Percentiles rank a stretch among this genome's conserved stretches.
Conservation (phyloP, 78 protist species). For the Dictyostelium purpureum region DNA sequence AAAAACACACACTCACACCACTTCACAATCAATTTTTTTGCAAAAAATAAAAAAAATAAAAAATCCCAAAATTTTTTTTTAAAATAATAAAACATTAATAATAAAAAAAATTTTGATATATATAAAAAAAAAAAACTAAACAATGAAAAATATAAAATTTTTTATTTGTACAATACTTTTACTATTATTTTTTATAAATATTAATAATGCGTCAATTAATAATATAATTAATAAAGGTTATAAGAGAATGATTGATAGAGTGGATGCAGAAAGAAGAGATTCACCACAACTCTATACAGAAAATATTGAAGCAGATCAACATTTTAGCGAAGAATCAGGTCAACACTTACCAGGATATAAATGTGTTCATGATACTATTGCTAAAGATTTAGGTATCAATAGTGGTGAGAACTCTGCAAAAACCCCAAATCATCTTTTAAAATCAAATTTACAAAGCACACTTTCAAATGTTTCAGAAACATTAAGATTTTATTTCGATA, state of each 20-base stretch:
- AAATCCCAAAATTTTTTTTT: too few species aligned
- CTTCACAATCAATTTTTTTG: too few species aligned
- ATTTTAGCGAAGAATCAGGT: neutral
- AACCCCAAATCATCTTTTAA: neutral
- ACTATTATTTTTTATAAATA: neutral
- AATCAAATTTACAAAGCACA: too few species aligned
- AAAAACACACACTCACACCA: too few species aligned
- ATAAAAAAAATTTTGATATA: neutral
- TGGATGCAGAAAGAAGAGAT: neutral
- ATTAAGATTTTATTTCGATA: constrained; percentile 11
- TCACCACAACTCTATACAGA: neutral
- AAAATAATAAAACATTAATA: neutral
- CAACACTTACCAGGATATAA: neutral
- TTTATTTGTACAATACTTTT: neutral
- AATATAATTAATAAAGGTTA: neutral
- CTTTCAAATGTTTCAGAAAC: neutral
- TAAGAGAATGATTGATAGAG: neutral
- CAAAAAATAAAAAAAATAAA: too few species aligned
- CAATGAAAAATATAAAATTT: neutral
- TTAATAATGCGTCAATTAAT: neutral
- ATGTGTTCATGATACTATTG: neutral
- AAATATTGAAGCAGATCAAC: neutral
- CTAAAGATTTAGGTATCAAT: too few species aligned
- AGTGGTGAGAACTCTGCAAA: neutral
- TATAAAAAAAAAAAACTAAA: neutral